A percentile compares a stretch with the other conserved stretches of the same genome.
These are phyloP conservation scores for Solanum acaule DNA, from an alignment of 257 asterid genomes.

Conservation along the genomic window DNA sequence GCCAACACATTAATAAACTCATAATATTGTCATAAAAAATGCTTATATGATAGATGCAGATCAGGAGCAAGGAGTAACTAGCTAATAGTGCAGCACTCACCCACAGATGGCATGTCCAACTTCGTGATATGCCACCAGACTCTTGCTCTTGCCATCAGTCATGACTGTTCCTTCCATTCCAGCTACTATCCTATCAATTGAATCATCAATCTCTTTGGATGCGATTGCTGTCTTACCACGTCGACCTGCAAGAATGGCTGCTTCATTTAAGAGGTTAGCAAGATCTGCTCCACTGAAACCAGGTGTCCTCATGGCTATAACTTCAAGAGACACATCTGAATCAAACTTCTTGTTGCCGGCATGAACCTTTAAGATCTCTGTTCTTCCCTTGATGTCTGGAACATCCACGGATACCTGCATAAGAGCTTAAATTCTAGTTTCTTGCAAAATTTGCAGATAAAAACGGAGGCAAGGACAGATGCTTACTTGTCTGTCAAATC, in stretches of 20 bases:
- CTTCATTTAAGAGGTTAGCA: constrained; percentile 94
- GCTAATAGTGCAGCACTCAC: constrained; percentile 29
- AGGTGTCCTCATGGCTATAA: constrained; percentile 97
- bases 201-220: constrained; percentile 88
- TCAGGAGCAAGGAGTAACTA: not conserved
- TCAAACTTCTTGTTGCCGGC: constrained; percentile 79
- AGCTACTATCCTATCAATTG: constrained; percentile 95
- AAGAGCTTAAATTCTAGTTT: constrained; percentile 2
- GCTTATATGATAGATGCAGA: not conserved
- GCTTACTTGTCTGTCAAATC: constrained; percentile 93
- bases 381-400: constrained; percentile 95
- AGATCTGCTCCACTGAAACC: constrained; percentile 99
- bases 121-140: constrained; percentile 97
- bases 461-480: not conserved
- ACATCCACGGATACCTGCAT: constrained; percentile 86
- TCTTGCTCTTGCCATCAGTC: constrained; percentile 99
- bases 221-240: constrained; percentile 83
- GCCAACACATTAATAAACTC: not conserved
- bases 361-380: constrained; percentile 91
- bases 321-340: constrained; percentile 83
- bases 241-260: constrained; percentile 91
- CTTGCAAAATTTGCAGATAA: not conserved
- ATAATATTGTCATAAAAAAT: not conserved
- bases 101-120: constrained; percentile 99
- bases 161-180: constrained; percentile 98